Base-by-base conservation (phyloP, 352 stramenopile genomes). In the Pythium folliculosum region DNA sequence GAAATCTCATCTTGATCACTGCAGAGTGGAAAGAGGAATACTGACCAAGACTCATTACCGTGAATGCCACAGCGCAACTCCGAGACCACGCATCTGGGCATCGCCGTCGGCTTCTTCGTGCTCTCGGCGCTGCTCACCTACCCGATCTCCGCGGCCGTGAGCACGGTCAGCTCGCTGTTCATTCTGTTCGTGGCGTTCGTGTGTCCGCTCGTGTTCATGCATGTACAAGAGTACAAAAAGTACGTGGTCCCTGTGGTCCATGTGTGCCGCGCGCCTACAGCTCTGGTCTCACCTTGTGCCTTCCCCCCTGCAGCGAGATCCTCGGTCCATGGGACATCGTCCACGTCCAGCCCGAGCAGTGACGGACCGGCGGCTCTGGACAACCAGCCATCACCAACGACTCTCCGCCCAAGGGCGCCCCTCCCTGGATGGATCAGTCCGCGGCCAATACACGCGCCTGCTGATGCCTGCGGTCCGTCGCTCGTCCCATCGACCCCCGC, bases 241-340 rank as follows among this genome's bases (percentile, higher is more conserved):
- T 95, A 78, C 81, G 82, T n/a, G n/a, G n/a, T n/a, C n/a, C n/a
- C n/a, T n/a, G n/a, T n/a, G n/a, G n/a, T n/a, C n/a, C n/a, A n/a
- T n/a, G n/a, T n/a, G n/a, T n/a, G n/a, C n/a, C n/a, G n/a, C n/a
- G n/a, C n/a, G n/a, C n/a, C n/a, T n/a, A n/a, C n/a, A n/a, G n/a
- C 60, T 60, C 76, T 60, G 47, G 14, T 37, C 52, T 38, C 45
- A 45, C 35, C 2, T 27, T 6, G 17, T 44, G 38, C 7, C 14
- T 47, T 30, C 9, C 16, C 4, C 25, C 56, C 54, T 17, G 30
- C 57, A 95, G 87, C 61, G 80, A 95, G 67, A 96, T 97, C 73
- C 76, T 95, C 37, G 92, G 92, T 0, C 92, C 92, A 2, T 98
- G 92, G 92, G 92, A 98, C 63, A 97, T 97, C 60, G 88, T 89